Base-by-base conservation (phyloP, 2,329 filamentous ascomycete genomes). In the Fusarium dimerum region DNA sequence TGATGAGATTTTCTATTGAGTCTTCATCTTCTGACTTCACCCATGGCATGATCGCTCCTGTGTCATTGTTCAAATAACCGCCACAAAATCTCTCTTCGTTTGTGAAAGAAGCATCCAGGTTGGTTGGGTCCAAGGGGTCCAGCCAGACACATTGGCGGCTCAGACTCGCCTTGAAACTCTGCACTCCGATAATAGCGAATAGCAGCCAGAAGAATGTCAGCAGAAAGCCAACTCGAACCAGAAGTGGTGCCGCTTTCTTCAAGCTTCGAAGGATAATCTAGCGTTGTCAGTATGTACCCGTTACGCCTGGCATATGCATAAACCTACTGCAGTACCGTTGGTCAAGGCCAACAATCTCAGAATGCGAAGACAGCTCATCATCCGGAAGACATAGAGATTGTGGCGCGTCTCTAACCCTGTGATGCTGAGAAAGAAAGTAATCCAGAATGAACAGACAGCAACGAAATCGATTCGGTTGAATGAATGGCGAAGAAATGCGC, bases 181-280 rank as follows among this genome's bases (percentile, higher is more conserved):
- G 95, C 18, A 99, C 89, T 6, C 94, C 95, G 52, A 99, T 87
- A 56, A 99, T 97, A 38, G 92, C 94, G 74, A 99, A 99, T 11
- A 97, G 76, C 40, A 99, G 81, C 94, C 94, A 99, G 73, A 99
- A 99, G 74, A 99, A 99, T 13, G 89, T 83, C 60, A 99, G 92
- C 18, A 99, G 78, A 68, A 99, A 97, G 2, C 90, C 92, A 32
- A 99, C 92, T 56, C 96, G 91, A 26, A 97, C 84, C 20, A 99
- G 83, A 36, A 96, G 78, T 2, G 95, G 94, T 0, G 93, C 91
- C 2, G 94, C 92, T 68, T 96, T 96, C 69, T 99, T 99, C 55
- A 99, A 73, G 80, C 93, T 97, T 69, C 91, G 84, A 42, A 99
- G 77, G 65, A 99, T 99, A 52, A 97, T 92, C 84, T 91, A 64